Base-by-base conservation (phyloP, 2,329 filamentous ascomycete genomes). In the Talaromyces sp. region DNA sequence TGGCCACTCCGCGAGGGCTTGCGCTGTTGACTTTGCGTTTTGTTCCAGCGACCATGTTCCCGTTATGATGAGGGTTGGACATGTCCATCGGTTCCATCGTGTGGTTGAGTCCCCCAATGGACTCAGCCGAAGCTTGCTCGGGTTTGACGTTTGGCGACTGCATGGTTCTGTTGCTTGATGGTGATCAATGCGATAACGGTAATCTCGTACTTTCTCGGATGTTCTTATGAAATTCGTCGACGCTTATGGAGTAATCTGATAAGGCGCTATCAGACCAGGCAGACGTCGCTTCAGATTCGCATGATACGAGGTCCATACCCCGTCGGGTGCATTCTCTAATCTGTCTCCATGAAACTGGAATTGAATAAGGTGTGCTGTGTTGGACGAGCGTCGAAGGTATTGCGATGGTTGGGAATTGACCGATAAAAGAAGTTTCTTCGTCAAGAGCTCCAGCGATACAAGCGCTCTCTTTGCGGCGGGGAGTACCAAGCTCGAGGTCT, bases 1-100 rank as follows among this genome's bases (percentile, higher is more conserved):
- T 94, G 68, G 92, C 92, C 64, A 96, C 93, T 68, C 91, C 93
- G 70, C 92, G 87, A 66, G 90, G 81, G 54, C 78, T 77, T 27
- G 75, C 69, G 25, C 58, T 64, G 65, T 71, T 77, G 63, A 78
- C 69, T 70, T 81, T 83, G 71, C 80, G 78, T 70, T 79, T 80
- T 64, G 77, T 74, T 59, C 76, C 76, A 27, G 73, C 72, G 37
- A 70, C 33, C 15, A 57, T 8, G 33, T 43, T 56, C 11, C 61
- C 61, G 19, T 49, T 63, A 17, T 43, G 50, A 8, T 43, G 61
- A 47, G 17, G 8, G 25, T 25, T 45, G 25, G 61, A 33, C 5
- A 57, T 31, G 11, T 57, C 50, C 2, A 63, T 47, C n/a, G 37
- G 17, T 17, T 57, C 61, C 17, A 43, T 31, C 45, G 37, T 19